Evolutionary conservation across 75 land plant genomes (phyloP), one percentile per base, ranked within the genome.

Genomic region (Gnetum montanum): DNA sequence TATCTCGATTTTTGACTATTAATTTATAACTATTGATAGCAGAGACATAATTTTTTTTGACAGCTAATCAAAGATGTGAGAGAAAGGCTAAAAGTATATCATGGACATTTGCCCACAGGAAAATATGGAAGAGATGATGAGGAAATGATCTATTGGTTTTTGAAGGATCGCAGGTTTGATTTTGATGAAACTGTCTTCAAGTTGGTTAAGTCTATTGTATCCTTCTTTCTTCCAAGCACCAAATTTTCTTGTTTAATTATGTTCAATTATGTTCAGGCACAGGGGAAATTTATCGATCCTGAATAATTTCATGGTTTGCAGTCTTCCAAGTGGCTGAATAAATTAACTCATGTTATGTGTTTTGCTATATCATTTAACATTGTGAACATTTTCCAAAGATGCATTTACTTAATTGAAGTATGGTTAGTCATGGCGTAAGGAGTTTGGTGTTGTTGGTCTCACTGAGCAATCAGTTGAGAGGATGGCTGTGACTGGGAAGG

Each of bases 61-160:
- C 90, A 94, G 98, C 63, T 85, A 8, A 82, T 94, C 28, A 41
- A 75, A 56, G 74, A 85, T 44, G 88, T 89, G 18, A 89, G 78
- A 61, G 63, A 73, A 41, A 80, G 69, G 49, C 91, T 94, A 50
- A 76, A 72, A 37, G 72, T 26, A 40, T 68, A 78, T 31, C 64
- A 80, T 62, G 52, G 61, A 24, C 61, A 60, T 34, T 75, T 95
- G 11, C 91, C 85, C 8, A 57, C 67, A n/a, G 96, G 99, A 2
- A 80, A 64, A 46, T 69, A 86, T 60, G 92, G 96, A 54, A 73
- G 88, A 65, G 97, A 95, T 59, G 99, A 95, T 66, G 81, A 86
- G 33, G 88, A 83, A 5, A 80, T 90, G 76, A 73, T 95, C 31
- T 72, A 74, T 8, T 95, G 99, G 99, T 95, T 78, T 56, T 69